A percentile compares a stretch with the other conserved stretches of the same genome.
These are phyloP conservation scores for Trypanosoma mega DNA, from an alignment of 208 protist species.

Conservation along the genomic window DNA sequence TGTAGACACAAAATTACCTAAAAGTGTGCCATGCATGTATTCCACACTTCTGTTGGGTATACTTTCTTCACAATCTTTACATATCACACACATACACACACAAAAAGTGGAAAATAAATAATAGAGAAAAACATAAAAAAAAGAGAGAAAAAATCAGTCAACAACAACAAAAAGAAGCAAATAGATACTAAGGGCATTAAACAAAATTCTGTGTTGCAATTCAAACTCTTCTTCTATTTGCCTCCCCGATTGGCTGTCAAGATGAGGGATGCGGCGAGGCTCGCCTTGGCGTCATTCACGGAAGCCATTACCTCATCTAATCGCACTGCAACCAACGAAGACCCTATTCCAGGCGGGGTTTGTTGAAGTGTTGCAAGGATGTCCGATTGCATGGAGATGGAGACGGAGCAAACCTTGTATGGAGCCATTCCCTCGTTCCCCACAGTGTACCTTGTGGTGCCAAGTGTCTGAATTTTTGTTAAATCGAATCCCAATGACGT, in stretches of 20 bases:
- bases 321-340: constrained; percentile 30
- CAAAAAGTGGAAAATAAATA: neutral
- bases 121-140: neutral
- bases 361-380: constrained; percentile 25
- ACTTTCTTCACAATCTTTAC: neutral
- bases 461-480: constrained; percentile 17
- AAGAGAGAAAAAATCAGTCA: too few relatives aligned
- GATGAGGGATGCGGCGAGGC: constrained; percentile 47
- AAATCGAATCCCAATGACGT: constrained; percentile 31
- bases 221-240: too few relatives aligned
- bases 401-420: constrained; percentile 42
- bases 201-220: too few relatives aligned
- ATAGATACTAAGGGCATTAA: too few relatives aligned
- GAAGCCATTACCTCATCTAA: constrained; percentile 40
- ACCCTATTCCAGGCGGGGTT: neutral
- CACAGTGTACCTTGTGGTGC: constrained; percentile 38
- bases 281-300: constrained; percentile 51
- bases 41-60: neutral
- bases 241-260: too few relatives aligned
- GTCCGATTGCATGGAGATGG: constrained; percentile 20
- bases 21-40: too few relatives aligned
- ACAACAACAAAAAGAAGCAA: too few relatives aligned
- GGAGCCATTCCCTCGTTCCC: constrained; percentile 57
- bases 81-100: neutral
- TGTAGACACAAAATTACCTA: too few relatives aligned